phyloP scores from a whole-genome alignment of 2,329 filamentous ascomycete species.

The Leptodontidium sp. region DNA sequence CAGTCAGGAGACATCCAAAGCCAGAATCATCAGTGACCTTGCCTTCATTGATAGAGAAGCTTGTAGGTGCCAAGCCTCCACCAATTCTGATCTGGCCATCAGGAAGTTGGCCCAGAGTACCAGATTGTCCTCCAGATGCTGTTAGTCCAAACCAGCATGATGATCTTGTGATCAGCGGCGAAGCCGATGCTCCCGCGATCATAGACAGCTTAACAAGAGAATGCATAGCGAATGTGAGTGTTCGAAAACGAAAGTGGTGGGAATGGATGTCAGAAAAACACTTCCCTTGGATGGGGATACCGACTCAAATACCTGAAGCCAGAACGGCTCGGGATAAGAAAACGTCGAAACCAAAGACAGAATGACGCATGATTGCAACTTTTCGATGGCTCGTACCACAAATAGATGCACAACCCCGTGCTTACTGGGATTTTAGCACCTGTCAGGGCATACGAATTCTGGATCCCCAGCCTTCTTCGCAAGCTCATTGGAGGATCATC shows the following conservation, averaged over 20 bases:
- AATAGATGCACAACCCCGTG: conserved; percentile 9
- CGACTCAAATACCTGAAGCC: conserved; percentile 1
- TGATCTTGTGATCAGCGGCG: conserved; percentile 47
- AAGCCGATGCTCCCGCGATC: conserved; percentile 49
- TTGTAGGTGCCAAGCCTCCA: conserved; percentile 54
- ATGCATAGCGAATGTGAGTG: conserved; percentile 29
- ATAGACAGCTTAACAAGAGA: conserved; percentile 26
- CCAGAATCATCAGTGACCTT: conserved; percentile 62
- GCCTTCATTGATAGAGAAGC: conserved; percentile 63
- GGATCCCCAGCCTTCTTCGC: not conserved
- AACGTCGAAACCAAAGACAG: not conserved
- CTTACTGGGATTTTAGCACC: conserved; percentile 13
- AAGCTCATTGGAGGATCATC: conserved; percentile 7
- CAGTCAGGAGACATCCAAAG: conserved; percentile 70
- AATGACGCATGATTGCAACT: conserved; percentile 6
- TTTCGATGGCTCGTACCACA: conserved; percentile 2
- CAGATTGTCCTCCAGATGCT: conserved; percentile 57
- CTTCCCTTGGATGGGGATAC: not conserved
- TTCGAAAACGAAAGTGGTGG: conserved; percentile 20
- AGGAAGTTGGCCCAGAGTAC: conserved; percentile 64
- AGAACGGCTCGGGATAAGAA: not conserved
- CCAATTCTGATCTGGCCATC: conserved; percentile 70
- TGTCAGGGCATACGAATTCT: not conserved
- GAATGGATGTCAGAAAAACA: not conserved
- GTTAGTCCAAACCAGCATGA: conserved; percentile 62